Evolutionary conservation across 371 early-diverging fungal genomes (phyloP).

Genomic region (Mortierella sp.): DNA sequence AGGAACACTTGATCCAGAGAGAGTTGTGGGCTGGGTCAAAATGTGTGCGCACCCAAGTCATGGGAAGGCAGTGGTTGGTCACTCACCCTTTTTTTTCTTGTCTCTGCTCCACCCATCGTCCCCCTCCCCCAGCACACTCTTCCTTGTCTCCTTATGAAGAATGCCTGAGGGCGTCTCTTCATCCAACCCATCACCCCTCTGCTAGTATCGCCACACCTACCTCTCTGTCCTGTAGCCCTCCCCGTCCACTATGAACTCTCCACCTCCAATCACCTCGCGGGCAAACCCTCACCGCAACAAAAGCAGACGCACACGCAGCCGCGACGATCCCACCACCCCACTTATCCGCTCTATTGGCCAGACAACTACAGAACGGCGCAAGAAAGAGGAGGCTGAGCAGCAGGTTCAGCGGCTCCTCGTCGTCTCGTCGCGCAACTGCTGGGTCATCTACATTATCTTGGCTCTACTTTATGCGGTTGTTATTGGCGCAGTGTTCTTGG

Average conservation of each 20-base stretch:
- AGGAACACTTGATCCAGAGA: no score
- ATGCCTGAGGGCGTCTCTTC: no score
- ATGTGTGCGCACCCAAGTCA: no score
- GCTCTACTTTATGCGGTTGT: constrained; percentile 15
- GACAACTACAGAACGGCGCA: constrained; percentile 26
- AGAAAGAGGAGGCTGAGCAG: constrained; percentile 32
- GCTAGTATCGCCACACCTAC: no score
- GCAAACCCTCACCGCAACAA: constrained; percentile 45
- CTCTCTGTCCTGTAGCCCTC: background rate
- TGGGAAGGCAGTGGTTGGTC: no score
- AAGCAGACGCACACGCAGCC: constrained; percentile 34
- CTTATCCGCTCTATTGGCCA: constrained; percentile 38
- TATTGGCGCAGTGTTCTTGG: constrained; percentile 18
- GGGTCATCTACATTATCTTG: constrained; percentile 29
- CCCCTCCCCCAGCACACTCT: no score
- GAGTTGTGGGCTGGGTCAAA: no score
- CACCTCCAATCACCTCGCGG: constrained; percentile 44
- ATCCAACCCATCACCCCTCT: no score
- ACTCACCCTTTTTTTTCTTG: no score
- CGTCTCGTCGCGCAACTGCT: constrained; percentile 28
- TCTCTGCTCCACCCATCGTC: no score
- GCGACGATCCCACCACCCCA: constrained; percentile 35
- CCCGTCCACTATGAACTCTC: constrained; percentile 23
- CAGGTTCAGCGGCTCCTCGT: constrained; percentile 27
- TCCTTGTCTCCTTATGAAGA: no score